Evolutionary conservation across 371 early-diverging fungal species (phyloP).

Genomic region (Mortierella polycephala): DNA sequence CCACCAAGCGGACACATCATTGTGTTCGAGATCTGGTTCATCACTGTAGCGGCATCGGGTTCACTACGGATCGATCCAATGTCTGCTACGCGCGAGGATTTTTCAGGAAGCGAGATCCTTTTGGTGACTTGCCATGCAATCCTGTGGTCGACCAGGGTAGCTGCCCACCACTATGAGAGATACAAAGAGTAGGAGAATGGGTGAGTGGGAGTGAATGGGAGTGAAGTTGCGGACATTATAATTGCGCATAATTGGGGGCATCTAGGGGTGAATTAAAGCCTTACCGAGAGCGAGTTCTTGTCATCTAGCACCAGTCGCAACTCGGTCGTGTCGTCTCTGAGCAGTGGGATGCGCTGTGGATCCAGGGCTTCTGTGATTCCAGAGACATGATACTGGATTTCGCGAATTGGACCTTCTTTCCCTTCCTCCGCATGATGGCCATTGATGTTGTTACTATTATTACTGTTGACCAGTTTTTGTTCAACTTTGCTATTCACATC

Average conservation of each 20-base stretch:
- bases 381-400: slow-evolving; percentile 33
- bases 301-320: slow-evolving; percentile 30
- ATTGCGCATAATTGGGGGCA: too few species aligned
- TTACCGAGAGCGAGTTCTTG: slow-evolving; percentile 33
- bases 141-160: slow-evolving; percentile 39
- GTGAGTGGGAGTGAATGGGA: neutral
- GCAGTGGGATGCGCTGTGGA: slow-evolving; percentile 40
- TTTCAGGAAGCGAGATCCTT: slow-evolving; percentile 30
- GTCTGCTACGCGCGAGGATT: slow-evolving; percentile 18
- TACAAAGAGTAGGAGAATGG: neutral
- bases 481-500: slow-evolving; percentile 31
- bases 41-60: slow-evolving; percentile 10
- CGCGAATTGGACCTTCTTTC: slow-evolving; percentile 17
- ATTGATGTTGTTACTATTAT: neutral
- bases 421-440: neutral
- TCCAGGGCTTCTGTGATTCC: slow-evolving; percentile 42
- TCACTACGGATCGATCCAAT: slow-evolving; percentile 14
- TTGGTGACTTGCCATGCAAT: slow-evolving; percentile 50
- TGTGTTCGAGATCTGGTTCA: slow-evolving; percentile 23
- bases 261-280: neutral
- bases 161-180: slow-evolving; percentile 44
- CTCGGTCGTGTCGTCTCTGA: slow-evolving; percentile 41
- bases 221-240: neutral
- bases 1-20: slow-evolving; percentile 47
- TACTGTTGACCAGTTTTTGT: slow-evolving; percentile 5